Base-by-base conservation (phyloP, 768 basidiomycete genomes). In the Lactarius tabidus region DNA sequence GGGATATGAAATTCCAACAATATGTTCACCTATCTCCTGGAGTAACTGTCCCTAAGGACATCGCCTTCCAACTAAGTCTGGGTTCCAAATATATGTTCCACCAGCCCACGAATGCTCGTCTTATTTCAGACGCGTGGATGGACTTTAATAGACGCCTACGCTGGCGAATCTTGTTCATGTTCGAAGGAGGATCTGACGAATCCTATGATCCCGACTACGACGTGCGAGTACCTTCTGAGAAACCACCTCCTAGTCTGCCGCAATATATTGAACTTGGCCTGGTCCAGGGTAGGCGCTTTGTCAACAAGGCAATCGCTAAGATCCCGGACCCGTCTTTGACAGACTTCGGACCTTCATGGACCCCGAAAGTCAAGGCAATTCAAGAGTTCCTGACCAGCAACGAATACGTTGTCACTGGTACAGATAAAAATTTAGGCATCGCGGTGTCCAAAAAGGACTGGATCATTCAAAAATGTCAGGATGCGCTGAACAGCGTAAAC, bases 141-240 rank as follows among this genome's bases (percentile, higher is more conserved):
- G 59, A 60, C 38, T 60, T 60, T 43, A 17, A 60, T 14, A 39
- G 43, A 2, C 43, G 59, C 38, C 7, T 60, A 5, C 1, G 59
- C 14, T 60, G 59, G 59, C 38, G 59, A 6, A 6, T 60, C 10
- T 9, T 26, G 14, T 60, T 60, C 31, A 9, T 28, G 28, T 60
- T 60, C 17, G 43, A 60, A 48, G 59, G 59, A 15, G 59, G 48
- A 43, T 4, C 5, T 4, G 38, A 48, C 29, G 26, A 7, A 23
- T 29, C 23, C 26, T 60, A 60, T 26, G 59, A 60, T 28, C 59
- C 59, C 45, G 59, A 60, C 38, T 60, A 60, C 31, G 59, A 60
- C 2, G 59, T 60, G 26, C 18, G 20, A 14, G 12, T 5, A 12
- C 17, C 15, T 1, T 39, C n/a, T 6, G 9, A 35, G 33, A 39